phyloP scores from a whole-genome alignment of 2,329 filamentous ascomycete species.

The Pyricularia sp. region DNA sequence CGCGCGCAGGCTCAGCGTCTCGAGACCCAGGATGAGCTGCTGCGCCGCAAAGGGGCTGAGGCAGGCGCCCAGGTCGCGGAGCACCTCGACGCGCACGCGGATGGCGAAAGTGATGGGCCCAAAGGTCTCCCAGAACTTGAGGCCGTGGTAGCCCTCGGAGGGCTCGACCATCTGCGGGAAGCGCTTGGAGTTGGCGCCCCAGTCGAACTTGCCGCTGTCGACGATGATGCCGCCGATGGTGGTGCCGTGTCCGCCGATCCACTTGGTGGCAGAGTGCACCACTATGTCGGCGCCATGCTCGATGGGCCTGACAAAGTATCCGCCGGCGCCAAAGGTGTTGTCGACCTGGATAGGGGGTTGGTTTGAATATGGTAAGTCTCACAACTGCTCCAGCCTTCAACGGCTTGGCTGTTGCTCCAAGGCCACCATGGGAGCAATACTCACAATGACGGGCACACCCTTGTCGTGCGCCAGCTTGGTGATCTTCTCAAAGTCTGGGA shows the following conservation, averaged over 20 bases:
- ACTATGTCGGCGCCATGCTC: conserved; percentile 89
- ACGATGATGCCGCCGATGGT: conserved; percentile 82
- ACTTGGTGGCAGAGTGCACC: conserved; percentile 91
- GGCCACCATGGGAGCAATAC: conserved; percentile 14
- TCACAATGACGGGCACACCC: conserved; percentile 55
- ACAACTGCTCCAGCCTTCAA: neutral
- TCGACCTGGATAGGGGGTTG: conserved; percentile 49
- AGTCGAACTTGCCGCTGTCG: conserved; percentile 88
- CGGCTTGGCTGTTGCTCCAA: neutral
- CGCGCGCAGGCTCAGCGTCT: conserved; percentile 79
- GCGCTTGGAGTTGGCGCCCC: conserved; percentile 71
- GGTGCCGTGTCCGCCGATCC: conserved; percentile 93
- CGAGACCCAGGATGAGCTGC: conserved; percentile 79
- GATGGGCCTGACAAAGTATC: conserved; percentile 79
- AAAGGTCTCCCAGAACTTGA: conserved; percentile 93
- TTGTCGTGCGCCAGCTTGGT: conserved; percentile 64
- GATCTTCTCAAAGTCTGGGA: conserved; percentile 85
- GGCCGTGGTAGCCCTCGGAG: conserved; percentile 79
- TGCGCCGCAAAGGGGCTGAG: conserved; percentile 90
- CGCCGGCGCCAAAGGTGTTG: conserved; percentile 92
- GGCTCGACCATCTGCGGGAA: conserved; percentile 94
- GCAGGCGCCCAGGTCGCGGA: conserved; percentile 74
- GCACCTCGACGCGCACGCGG: conserved; percentile 77
- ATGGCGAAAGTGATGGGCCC: conserved; percentile 75
- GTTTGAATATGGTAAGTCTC: neutral